Base-by-base conservation (phyloP, 2,329 filamentous ascomycete genomes). In the Aotearoamyces nothofagi region DNA sequence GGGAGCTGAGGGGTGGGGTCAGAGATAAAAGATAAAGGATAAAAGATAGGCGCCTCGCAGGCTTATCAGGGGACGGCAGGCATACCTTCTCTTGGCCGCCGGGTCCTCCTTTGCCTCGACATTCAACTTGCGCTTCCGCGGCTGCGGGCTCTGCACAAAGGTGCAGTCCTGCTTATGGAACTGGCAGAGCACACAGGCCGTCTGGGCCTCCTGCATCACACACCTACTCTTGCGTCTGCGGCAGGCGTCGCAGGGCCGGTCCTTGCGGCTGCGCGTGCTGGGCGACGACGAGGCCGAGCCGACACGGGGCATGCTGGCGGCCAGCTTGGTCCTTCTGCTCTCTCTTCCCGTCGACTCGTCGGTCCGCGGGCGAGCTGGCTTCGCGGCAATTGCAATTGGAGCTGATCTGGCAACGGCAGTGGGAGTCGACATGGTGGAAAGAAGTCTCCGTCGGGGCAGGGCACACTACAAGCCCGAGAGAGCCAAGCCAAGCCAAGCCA, bases 121-220 rank as follows among this genome's bases (percentile, higher is more conserved):
- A 53, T 76, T 70, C 38, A 81, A 57, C 59, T 86, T 87, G 49
- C 82, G 68, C 60, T 90, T 90, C 43, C 81, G 69, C 33, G 78
- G 74, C 46, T 75, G 72, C 14, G 80, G 80, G 51, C 78, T 82
- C 40, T 77, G 72, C 28, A 75, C 63, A 49, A 86, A 73, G 24
- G 81, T 86, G 54, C 81, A 90, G 41, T 82, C 75, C 47, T 80
- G 69, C 44, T 75, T 77, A 53, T 77, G 75, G 50, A 76, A 73
- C 49, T 81, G 76, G 54, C 82, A 92, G 38, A 81, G 63, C 37
- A 82, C 66, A 53, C 82, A 90, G 40, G 66, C 60, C 22, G 63
- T 63, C 42, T 79, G 71, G 39, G 77, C 77, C 50, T 87, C 79
- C 47, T 83, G 76, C 40, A 80, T 68, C 37, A 83, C 73, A 56